Evolutionary conservation across 2,329 filamentous ascomycete species (phyloP).

Genomic region (Aspergillus sclerotialis): DNA sequence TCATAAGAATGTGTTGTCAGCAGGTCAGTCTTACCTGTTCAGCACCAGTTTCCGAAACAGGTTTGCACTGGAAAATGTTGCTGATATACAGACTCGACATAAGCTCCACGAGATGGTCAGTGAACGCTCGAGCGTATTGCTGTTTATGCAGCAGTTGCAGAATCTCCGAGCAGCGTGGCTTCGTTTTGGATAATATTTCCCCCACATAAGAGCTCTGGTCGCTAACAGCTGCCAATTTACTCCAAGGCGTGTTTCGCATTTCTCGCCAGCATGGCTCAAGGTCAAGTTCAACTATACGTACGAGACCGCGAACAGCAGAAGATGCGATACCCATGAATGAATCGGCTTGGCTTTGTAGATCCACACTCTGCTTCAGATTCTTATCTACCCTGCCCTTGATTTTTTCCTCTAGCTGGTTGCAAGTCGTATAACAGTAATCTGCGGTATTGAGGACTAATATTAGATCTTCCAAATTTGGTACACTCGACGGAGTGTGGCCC

Average conservation of each 20-base stretch:
- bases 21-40: constrained; percentile 59
- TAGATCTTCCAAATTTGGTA: constrained; percentile 61
- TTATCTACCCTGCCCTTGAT: constrained; percentile 85
- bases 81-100: constrained; percentile 71
- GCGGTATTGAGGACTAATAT: constrained; percentile 90
- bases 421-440: constrained; percentile 93
- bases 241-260: constrained; percentile 96
- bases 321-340: constrained; percentile 92
- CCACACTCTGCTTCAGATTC: constrained; percentile 67
- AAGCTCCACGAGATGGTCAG: constrained; percentile 89
- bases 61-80: constrained; percentile 81
- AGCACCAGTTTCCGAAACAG: constrained; percentile 87
- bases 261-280: constrained; percentile 88
- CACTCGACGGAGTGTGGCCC: constrained; percentile 46
- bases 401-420: constrained; percentile 87
- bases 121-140: constrained; percentile 90
- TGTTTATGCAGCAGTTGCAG: constrained; percentile 74
- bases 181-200: constrained; percentile 68
- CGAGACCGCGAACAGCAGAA: constrained; percentile 74
- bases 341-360: constrained; percentile 88
- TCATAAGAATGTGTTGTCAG: neutral
- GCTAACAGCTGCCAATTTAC: constrained; percentile 82
- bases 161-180: constrained; percentile 65
- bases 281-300: constrained; percentile 73
- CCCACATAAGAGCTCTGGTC: constrained; percentile 91